Conservation (phyloP, 495 filamentous ascomycete species). For the Cenococcum geophilum region DNA sequence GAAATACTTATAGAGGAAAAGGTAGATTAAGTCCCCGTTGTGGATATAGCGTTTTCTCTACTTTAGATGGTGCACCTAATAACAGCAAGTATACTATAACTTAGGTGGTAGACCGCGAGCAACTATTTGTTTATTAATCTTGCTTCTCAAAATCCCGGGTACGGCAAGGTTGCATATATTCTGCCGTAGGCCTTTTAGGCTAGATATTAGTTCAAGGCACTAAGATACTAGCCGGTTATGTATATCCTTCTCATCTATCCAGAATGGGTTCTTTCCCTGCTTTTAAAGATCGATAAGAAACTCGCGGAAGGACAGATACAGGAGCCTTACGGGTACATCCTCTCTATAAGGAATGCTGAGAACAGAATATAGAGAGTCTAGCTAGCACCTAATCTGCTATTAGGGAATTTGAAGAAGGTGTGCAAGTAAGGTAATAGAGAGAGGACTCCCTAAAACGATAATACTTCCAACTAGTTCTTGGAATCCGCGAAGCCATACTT, state of each 20-base stretch:
- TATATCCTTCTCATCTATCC: slow-evolving; percentile 37
- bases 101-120: slow-evolving; percentile 41
- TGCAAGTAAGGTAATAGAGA: slow-evolving; percentile 30
- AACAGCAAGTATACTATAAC: slow-evolving; percentile 44
- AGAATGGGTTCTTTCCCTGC: slow-evolving; percentile 34
- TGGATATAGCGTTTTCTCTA: slow-evolving; percentile 26
- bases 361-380: slow-evolving; percentile 37
- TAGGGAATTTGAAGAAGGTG: slow-evolving; percentile 17
- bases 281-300: slow-evolving; percentile 41
- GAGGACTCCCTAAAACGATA: too few relatives aligned
- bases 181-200: slow-evolving; percentile 21
- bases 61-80: slow-evolving; percentile 46
- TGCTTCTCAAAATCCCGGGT: slow-evolving; percentile 29
- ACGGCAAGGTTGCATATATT: slow-evolving; percentile 41
- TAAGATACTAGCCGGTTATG: slow-evolving; percentile 33
- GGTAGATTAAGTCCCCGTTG: slow-evolving; percentile 27
- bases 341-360: slow-evolving; percentile 34
- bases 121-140: slow-evolving; percentile 40
- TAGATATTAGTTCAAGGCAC: slow-evolving; percentile 36
- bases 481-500: slow-evolving; percentile 22
- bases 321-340: slow-evolving; percentile 35
- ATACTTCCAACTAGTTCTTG: too few relatives aligned
- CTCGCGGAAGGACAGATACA: slow-evolving; percentile 48
- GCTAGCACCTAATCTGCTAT: slow-evolving; percentile 10
- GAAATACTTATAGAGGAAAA: too few relatives aligned